These are phyloP conservation scores for Nemania serpens DNA, from an alignment of 2,329 filamentous ascomycete species.

Conservation along the genomic window DNA sequence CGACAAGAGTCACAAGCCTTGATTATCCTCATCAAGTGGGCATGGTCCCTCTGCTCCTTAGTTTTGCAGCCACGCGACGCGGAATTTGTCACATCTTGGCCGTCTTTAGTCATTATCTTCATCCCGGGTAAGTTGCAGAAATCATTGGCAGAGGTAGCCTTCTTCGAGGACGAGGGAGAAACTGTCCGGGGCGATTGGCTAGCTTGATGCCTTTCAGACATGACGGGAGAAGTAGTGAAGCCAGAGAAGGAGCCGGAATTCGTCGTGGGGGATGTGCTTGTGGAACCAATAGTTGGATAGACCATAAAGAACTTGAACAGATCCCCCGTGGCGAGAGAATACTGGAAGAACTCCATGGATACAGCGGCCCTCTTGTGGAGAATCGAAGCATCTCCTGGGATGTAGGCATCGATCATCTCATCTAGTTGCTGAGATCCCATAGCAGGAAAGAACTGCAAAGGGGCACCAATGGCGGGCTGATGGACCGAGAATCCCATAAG, in stretches of 20 bases:
- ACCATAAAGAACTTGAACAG: conserved; percentile 66
- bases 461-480: conserved; percentile 60
- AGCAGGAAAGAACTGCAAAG: conserved; percentile 69
- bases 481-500: conserved; percentile 62
- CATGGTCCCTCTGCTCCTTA: conserved; percentile 70
- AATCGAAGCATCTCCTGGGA: conserved; percentile 57
- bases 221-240: conserved; percentile 55
- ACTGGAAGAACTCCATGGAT: conserved; percentile 63
- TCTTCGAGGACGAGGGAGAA: conserved; percentile 38
- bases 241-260: conserved; percentile 54
- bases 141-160: conserved; percentile 44
- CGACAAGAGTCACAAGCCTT: conserved; percentile 68
- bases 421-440: conserved; percentile 66
- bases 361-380: conserved; percentile 63
- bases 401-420: conserved; percentile 61
- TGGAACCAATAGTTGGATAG: conserved; percentile 45
- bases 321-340: conserved; percentile 58
- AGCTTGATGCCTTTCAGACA: conserved; percentile 53
- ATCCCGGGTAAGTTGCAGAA: conserved; percentile 64
- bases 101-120: conserved; percentile 69
- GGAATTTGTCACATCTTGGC: conserved; percentile 65
- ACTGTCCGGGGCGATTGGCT: conserved; percentile 38
- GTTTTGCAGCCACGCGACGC: conserved; percentile 67
- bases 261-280: conserved; percentile 50
- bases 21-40: conserved; percentile 68